Conservation (phyloP, 306 rosid genomes). For the Begonia loranthoides region DNA sequence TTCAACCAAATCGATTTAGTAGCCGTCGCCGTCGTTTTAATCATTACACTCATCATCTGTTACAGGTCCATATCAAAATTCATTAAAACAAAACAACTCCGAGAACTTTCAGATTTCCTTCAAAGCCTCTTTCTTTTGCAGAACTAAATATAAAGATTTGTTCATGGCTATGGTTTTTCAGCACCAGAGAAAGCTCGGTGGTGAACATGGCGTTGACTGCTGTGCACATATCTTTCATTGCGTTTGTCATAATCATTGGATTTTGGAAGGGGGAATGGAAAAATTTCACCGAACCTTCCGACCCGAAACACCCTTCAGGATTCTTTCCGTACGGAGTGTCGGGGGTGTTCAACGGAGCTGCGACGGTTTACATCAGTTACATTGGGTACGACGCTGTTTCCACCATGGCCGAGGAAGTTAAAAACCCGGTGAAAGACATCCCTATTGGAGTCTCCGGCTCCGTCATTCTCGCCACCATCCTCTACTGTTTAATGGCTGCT, state of each 20-base stretch:
- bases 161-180: constrained; percentile 12
- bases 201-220: constrained; percentile 78
- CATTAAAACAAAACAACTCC: background rate
- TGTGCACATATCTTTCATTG: constrained; percentile 84
- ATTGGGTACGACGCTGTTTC: constrained; percentile 96
- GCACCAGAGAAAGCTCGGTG: constrained; percentile 87
- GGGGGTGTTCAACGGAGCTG: constrained; percentile 84
- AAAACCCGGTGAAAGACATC: constrained; percentile 52
- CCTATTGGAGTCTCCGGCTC: constrained; percentile 90
- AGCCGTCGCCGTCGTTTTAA: constrained; percentile 74
- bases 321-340: constrained; percentile 58
- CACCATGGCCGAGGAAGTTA: constrained; percentile 89
- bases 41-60: constrained; percentile 81
- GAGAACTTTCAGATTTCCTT: too few species aligned
- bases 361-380: constrained; percentile 77
- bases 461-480: constrained; percentile 62
- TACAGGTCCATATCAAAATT: too few species aligned
- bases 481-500: constrained; percentile 83
- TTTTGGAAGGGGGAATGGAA: constrained; percentile 49
- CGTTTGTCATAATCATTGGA: constrained; percentile 66
- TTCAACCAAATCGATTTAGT: constrained; percentile 77
- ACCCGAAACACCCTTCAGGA: constrained; percentile 18
- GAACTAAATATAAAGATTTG: too few species aligned
- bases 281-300: constrained; percentile 46
- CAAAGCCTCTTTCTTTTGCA: background rate